Evolutionary conservation across 371 early-diverging fungal species (phyloP), one percentile per base, ranked within the genome.

Genomic region (Parasitella parasitica): DNA sequence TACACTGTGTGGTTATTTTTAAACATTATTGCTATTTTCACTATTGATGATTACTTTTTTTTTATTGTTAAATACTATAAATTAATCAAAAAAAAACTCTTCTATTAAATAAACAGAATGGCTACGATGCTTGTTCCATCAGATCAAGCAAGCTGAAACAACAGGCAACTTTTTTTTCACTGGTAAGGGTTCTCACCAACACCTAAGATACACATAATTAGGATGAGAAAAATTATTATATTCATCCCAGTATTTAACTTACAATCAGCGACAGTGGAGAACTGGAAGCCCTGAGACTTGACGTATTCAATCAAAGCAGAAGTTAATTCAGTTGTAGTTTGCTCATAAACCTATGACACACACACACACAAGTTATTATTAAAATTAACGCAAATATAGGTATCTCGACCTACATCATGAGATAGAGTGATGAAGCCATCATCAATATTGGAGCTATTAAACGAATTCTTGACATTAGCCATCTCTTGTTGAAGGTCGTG

Each of bases 211-310:
- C 6, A 8, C 6, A n/a, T 2, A 4, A 16, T 37, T 16, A 50
- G n/a, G 13, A 2, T 36, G n/a, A n/a, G 43, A 36, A 26, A 20
- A 49, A 9, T 3, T 18, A 9, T 7, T 49, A n/a, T n/a, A n/a
- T n/a, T n/a, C n/a, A n/a, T n/a, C n/a, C 12, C 6, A 11, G 0
- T n/a, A 43, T 3, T 9, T 18, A 27, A 28, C 61, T 59, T 68
- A 67, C 84, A 84, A 56, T 81, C 76, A 52, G 79, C 82, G 37
- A 82, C 78, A 9, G 81, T 82, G 30, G 73, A 69, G 61, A 84
- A 82, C 26, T 69, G 62, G 55, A 73, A 79, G 4, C 78, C 80
- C 63, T 71, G 68, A 6, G 28, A 49, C 38, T 51, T 52, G 20
- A 72, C 63, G 15, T 68, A 67, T 1, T 67, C 53, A 28, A 81